These are phyloP conservation scores for Castanopsis chinensis DNA, from an alignment of 306 rosid genomes.

Conservation along the genomic window DNA sequence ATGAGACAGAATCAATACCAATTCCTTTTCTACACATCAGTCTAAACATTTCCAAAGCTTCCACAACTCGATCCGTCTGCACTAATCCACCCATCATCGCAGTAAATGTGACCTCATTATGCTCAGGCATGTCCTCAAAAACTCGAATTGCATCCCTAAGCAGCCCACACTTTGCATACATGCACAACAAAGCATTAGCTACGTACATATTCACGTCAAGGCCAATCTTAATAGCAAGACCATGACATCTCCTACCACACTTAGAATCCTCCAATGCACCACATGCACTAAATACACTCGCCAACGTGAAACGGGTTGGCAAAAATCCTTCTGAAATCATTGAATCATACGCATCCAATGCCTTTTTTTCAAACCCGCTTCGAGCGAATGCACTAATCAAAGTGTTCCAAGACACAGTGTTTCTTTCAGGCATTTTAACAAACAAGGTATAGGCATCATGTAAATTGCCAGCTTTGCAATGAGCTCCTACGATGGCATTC, in stretches of 20 bases:
- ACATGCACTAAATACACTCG: constrained; percentile 65
- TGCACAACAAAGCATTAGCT: constrained; percentile 52
- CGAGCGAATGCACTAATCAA: constrained; percentile 52
- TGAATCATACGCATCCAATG: constrained; percentile 47
- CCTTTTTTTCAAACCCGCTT: constrained; percentile 45
- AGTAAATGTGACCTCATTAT: constrained; percentile 76
- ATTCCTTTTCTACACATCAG: constrained; percentile 59
- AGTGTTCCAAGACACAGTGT: constrained; percentile 63
- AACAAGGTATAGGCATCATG: constrained; percentile 43
- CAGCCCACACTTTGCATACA: constrained; percentile 62
- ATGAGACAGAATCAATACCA: constrained; percentile 56
- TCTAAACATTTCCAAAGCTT: constrained; percentile 55
- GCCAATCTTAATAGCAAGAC: constrained; percentile 55
- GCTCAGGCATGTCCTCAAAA: constrained; percentile 53
- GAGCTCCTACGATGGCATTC: constrained; percentile 59
- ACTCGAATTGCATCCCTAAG: constrained; percentile 48
- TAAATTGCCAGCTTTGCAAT: constrained; percentile 40
- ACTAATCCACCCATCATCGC: constrained; percentile 65
- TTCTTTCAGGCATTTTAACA: constrained; percentile 60
- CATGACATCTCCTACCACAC: constrained; percentile 60
- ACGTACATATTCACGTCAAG: constrained; percentile 55
- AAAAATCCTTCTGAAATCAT: constrained; percentile 45
- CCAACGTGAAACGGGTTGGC: constrained; percentile 61
- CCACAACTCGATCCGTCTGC: constrained; percentile 36
- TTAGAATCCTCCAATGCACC: constrained; percentile 39